Base-by-base conservation (phyloP, 2,329 filamentous ascomycete genomes). In the Cyphellophora attinorum region DNA sequence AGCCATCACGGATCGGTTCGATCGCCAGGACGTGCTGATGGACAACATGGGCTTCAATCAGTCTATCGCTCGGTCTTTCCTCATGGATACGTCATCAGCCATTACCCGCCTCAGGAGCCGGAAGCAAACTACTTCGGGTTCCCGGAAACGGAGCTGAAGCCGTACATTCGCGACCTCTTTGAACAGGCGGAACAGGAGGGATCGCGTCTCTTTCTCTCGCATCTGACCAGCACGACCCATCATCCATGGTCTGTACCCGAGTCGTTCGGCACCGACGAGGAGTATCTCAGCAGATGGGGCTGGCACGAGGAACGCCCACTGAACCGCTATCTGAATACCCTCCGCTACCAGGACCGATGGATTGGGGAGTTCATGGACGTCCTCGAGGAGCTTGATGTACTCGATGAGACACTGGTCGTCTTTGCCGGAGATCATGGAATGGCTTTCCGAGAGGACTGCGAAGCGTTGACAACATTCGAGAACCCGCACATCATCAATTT, bases 401-500 rank as follows among this genome's bases (percentile, higher is more conserved):
- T 25, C 8, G n/a, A 25, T 25, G 21, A 25, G n/a, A 25, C 21
- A n/a, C 21, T 25, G 8, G 21, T 25, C n/a, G 21, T 25, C 21
- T 25, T 25, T 25, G 21, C 21, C n/a, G 21, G 21, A 8, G 21
- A 25, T n/a, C 21, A 25, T 25, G 21, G 21, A 8, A 25, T 25
- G 21, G 21, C 21, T 8, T 25, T 25, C 21, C 21, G 21, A n/a
- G 21, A 25, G n/a, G 21, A 25, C 21, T 8, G 8, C n/a, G 21
- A 25, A 25, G 21, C 21, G 8, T 25, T 25, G 8, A 25, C 21
- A 8, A 25, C 21, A n/a, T 25, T 25, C n/a, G 21, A 25, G 21
- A 25, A 25, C n/a, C 21, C 21, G n/a, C 21, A 25, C 21, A 25
- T 25, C 21, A n/a, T 25, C 21, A 25, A 25, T 25, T 25, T 25